Evolutionary conservation across 495 filamentous ascomycete species (phyloP).

Genomic region (Tetracladium setigerum): DNA sequence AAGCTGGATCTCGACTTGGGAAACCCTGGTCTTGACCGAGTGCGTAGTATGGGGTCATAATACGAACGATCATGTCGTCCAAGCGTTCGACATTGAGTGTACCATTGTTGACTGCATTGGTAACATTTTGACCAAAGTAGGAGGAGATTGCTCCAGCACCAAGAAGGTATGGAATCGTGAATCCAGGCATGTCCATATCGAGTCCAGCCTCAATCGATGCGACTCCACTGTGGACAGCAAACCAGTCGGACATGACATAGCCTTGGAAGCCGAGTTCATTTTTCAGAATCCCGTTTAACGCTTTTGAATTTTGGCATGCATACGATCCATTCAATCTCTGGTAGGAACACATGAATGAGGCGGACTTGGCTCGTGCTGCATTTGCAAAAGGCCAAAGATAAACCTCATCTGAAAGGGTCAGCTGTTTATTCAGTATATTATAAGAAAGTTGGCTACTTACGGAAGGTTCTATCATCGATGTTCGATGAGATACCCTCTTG

Average conservation of each 20-base stretch:
- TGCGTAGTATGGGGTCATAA: constrained; percentile 87
- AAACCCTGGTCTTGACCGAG: constrained; percentile 48
- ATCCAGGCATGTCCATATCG: constrained; percentile 94
- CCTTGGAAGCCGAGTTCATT: constrained; percentile 61
- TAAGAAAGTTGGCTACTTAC: too few relatives aligned
- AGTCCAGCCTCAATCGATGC: constrained; percentile 69
- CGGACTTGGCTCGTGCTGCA: constrained; percentile 51
- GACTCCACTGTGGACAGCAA: constrained; percentile 74
- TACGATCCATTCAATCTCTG: constrained; percentile 59
- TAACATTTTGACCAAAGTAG: constrained; percentile 83
- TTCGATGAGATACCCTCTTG: constrained; percentile 48
- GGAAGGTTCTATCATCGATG: constrained; percentile 60
- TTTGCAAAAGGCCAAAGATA: constrained; percentile 70
- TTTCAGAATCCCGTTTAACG: constrained; percentile 56
- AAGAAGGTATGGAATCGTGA: constrained; percentile 49
- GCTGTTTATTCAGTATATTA: too few relatives aligned
- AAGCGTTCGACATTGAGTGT: constrained; percentile 79
- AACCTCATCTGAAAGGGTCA: constrained; percentile 58
- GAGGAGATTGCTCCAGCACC: constrained; percentile 55
- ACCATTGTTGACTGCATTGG: constrained; percentile 79
- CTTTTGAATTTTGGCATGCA: constrained; percentile 55
- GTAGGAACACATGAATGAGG: constrained; percentile 64
- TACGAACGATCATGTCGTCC: constrained; percentile 84
- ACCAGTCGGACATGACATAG: constrained; percentile 62
- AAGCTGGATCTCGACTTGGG: too few relatives aligned